Percentiles rank a stretch among this genome's conserved stretches.
Evolutionary conservation across 495 filamentous ascomycete genomes (phyloP).

Genomic region (Achaetomiella virescens): DNA sequence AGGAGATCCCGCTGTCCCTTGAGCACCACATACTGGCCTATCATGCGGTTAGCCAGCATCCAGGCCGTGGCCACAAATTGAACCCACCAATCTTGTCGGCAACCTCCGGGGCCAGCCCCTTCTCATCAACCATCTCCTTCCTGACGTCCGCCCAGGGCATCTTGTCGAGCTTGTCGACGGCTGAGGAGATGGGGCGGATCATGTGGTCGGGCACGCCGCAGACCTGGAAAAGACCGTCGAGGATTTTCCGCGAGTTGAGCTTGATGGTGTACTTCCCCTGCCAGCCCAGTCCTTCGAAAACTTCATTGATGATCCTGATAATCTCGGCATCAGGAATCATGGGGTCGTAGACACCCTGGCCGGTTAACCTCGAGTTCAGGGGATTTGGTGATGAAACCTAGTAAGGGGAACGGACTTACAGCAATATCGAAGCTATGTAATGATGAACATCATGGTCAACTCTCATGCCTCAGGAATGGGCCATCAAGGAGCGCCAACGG

Average conservation of each 20-base stretch:
- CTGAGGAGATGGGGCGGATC: constrained; percentile 78
- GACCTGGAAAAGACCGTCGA: constrained; percentile 87
- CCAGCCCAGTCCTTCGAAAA: constrained; percentile 75
- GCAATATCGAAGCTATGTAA: constrained; percentile 72
- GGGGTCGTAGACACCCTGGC: constrained; percentile 61
- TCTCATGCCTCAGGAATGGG: neutral
- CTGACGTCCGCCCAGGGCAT: constrained; percentile 82
- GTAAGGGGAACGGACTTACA: constrained; percentile 24
- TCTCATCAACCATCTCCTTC: constrained; percentile 82
- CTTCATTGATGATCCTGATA: constrained; percentile 65
- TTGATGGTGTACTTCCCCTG: constrained; percentile 63
- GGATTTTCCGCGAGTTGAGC: constrained; percentile 90
- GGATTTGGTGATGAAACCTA: neutral
- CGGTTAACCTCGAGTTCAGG: neutral
- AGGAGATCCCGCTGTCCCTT: constrained; percentile 54
- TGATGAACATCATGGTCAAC: neutral
- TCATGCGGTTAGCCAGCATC: neutral
- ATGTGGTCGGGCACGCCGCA: constrained; percentile 83
- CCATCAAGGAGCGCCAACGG: neutral
- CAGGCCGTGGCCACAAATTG: constrained; percentile 35
- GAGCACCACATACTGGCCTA: constrained; percentile 17
- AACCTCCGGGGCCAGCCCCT: constrained; percentile 65
- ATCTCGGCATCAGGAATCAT: constrained; percentile 98
- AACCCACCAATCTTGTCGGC: constrained; percentile 84
- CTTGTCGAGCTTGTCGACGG: constrained; percentile 96